Evolutionary conservation across 2,329 filamentous ascomycete genomes (phyloP).

Genomic region (Aspergillus intermedius): DNA sequence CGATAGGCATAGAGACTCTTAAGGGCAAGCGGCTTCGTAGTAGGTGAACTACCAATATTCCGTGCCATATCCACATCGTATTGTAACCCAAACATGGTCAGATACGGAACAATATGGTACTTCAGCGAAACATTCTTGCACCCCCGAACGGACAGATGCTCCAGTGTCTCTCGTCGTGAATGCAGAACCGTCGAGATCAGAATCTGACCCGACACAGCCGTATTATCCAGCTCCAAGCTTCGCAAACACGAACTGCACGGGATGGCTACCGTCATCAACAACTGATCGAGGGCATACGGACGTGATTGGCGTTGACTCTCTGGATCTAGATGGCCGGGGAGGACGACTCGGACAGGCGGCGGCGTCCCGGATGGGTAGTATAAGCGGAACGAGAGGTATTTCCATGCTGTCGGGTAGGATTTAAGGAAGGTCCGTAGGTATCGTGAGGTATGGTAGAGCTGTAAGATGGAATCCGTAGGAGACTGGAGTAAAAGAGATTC

Average conservation of each 20-base stretch:
- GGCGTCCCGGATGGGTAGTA: constrained; percentile 35
- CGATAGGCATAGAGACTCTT: constrained; percentile 57
- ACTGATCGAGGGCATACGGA: constrained; percentile 53
- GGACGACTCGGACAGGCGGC: constrained; percentile 23
- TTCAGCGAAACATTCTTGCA: constrained; percentile 61
- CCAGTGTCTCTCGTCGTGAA: constrained; percentile 48
- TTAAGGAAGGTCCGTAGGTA: constrained; percentile 50
- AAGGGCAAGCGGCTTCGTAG: constrained; percentile 43
- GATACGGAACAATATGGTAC: constrained; percentile 57
- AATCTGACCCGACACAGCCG: constrained; percentile 52
- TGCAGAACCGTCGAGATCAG: constrained; percentile 51
- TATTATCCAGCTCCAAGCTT: constrained; percentile 56
- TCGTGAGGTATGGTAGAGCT: constrained; percentile 53
- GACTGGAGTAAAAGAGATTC: constrained; percentile 54
- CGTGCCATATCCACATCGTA: constrained; percentile 41
- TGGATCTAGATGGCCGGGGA: constrained; percentile 27
- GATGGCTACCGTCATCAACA: constrained; percentile 50
- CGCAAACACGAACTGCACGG: constrained; percentile 52
- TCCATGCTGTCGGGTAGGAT: constrained; percentile 56
- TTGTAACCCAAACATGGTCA: constrained; percentile 42
- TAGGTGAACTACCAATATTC: constrained; percentile 25
- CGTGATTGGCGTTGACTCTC: constrained; percentile 45
- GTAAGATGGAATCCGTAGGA: constrained; percentile 50
- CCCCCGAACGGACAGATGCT: constrained; percentile 55
- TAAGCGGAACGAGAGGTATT: constrained; percentile 53